Percentiles rank a stretch among this genome's conserved stretches.
phyloP scores from a whole-genome alignment of 2,329 filamentous ascomycete genomes.

The Dactylellina sp. region DNA sequence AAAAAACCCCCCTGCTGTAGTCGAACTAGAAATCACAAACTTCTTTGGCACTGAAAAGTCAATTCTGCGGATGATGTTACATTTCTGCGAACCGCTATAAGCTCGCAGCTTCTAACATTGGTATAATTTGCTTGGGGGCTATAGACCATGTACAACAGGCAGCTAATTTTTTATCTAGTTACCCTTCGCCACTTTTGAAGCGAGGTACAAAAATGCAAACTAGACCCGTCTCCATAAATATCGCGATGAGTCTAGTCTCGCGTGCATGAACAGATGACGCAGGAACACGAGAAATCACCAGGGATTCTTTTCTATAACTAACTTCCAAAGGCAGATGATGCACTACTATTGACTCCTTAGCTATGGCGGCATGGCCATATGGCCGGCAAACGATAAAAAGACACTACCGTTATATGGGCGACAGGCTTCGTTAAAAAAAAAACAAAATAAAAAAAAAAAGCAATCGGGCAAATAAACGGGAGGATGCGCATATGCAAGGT shows the following conservation, averaged over 20 bases:
- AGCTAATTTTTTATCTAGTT: slow-evolving; percentile 23
- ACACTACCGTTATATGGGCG: too few relatives aligned
- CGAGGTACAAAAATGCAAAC: slow-evolving; percentile 1
- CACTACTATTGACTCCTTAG: background rate
- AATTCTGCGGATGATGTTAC: slow-evolving; percentile 7
- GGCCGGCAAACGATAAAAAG: too few relatives aligned
- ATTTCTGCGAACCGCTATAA: slow-evolving; percentile 4
- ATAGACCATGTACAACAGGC: slow-evolving; percentile 28
- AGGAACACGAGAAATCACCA: slow-evolving; percentile 31
- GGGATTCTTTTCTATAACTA: slow-evolving; percentile 5
- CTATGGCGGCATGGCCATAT: slow-evolving; percentile 6
- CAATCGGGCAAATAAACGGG: too few relatives aligned
- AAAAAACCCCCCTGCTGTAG: background rate
- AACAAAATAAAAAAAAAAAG: too few relatives aligned
- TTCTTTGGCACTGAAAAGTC: slow-evolving; percentile 4
- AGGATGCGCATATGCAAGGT: too few relatives aligned
- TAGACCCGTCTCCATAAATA: background rate
- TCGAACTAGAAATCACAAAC: background rate
- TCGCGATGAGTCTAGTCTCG: slow-evolving; percentile 15
- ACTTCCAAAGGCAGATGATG: slow-evolving; percentile 23
- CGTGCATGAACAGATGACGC: slow-evolving; percentile 38
- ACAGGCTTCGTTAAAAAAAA: too few relatives aligned
- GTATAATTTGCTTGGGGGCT: slow-evolving; percentile 13
- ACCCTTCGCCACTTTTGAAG: background rate
- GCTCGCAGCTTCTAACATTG: slow-evolving; percentile 36